Conservation (phyloP, 2,329 filamentous ascomycete genomes). For the Intubia oerlemansii region DNA sequence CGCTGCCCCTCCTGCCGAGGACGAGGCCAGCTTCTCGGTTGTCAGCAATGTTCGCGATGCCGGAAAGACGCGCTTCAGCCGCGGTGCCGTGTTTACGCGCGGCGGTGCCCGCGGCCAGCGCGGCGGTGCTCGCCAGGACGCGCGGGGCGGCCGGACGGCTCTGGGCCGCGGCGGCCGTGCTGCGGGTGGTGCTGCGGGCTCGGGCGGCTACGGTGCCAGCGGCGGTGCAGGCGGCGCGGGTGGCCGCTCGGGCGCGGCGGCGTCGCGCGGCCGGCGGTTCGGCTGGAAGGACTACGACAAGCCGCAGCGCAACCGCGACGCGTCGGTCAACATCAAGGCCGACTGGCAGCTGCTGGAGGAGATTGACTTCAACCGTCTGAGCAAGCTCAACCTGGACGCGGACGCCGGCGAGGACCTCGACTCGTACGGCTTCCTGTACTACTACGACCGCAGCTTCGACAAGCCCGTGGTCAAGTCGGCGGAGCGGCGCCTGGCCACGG, state of each 20-base stretch:
- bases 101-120: slow-evolving; percentile 58
- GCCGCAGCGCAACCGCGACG: slow-evolving; percentile 86
- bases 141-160: slow-evolving; percentile 35
- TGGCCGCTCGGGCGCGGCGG: slow-evolving; percentile 42
- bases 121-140: slow-evolving; percentile 38
- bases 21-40: slow-evolving; percentile 93
- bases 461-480: slow-evolving; percentile 78
- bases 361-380: slow-evolving; percentile 90
- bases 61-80: slow-evolving; percentile 68
- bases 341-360: slow-evolving; percentile 94
- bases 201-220: no score
- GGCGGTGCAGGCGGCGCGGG: slow-evolving; percentile 44
- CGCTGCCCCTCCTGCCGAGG: slow-evolving; percentile 77
- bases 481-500: slow-evolving; percentile 67
- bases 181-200: slow-evolving; percentile 33
- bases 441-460: slow-evolving; percentile 92
- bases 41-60: slow-evolving; percentile 87
- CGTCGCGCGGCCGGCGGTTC: slow-evolving; percentile 66
- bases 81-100: slow-evolving; percentile 77
- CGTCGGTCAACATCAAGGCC: slow-evolving; percentile 85
- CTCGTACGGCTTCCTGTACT: slow-evolving; percentile 91
- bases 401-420: slow-evolving; percentile 91
- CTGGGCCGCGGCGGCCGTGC: slow-evolving; percentile 41
- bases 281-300: slow-evolving; percentile 99
- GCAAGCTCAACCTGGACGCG: slow-evolving; percentile 88